Base-by-base conservation (phyloP, 1,284 basidiomycete species). In the Termitomyces sp. region DNA sequence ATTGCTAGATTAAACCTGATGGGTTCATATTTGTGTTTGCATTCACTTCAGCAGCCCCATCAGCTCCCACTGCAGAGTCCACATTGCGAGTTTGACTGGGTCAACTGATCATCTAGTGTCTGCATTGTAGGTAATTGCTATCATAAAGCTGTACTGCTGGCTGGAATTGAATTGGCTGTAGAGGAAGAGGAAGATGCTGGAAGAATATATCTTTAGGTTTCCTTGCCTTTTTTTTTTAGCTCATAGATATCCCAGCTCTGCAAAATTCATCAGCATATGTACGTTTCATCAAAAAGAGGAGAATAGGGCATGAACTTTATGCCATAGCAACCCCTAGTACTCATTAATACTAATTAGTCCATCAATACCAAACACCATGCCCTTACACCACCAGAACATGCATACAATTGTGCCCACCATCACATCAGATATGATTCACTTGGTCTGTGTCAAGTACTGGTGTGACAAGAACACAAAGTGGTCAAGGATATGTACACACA, bases 371-470 rank as follows among this genome's bases (percentile, higher is more conserved):
- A 92, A 94, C 0, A 92, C 89, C 39, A 95, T 72, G 21, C 84
- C 87, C 57, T 79, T 86, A 76, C 97, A 98, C 93, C 92, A 97
- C 89, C 89, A 94, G 76, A 97, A 98, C 53, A 82, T 83, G 24
- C 74, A 73, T 3, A 96, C 64, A 52, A 97, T 82, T n/a, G 76
- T 61, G 16, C 74, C 73, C 0, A 81, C 75, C 46, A 80, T 70
- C 3, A 85, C 59, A 0, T 78, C 80, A 66, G 97, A 99, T 48
- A 77, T 75, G 48, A 89, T 81, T 48, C 75, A 72, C 68, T 96
- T 97, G 28, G 83, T 84, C 37, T 72, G 70, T 6, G 74, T 72
- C 0, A 79, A 75, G 49, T 91, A 74, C 31, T 81, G 76, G 33
- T 80, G 78, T 2, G 89, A 83, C 3, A 81, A 80, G 72, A 97